phyloP scores from a whole-genome alignment of 202 grass and related monocot species.

The Bolboschoenoplectus hybrid region DNA sequence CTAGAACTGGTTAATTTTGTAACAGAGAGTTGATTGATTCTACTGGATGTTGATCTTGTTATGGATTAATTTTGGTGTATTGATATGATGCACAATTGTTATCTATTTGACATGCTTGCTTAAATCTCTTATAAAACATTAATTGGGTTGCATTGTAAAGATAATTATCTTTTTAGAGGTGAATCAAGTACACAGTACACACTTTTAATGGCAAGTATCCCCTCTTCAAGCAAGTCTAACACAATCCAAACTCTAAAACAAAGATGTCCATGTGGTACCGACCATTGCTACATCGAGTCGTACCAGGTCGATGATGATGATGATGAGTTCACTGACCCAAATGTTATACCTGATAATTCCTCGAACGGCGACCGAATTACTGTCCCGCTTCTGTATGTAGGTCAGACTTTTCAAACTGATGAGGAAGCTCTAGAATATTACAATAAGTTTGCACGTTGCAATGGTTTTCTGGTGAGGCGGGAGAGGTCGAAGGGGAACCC shows the following conservation, averaged over 20 bases:
- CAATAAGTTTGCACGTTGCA: constrained; percentile 46
- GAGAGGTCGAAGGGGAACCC: constrained; percentile 62
- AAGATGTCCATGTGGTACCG: constrained; percentile 42
- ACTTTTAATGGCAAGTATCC: constrained; percentile 34
- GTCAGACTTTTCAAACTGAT: constrained; percentile 53
- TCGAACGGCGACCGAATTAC: constrained; percentile 20
- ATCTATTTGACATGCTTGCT: neutral
- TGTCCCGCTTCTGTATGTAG: constrained; percentile 39
- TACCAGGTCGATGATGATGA: constrained; percentile 43
- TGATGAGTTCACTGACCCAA: constrained; percentile 21
- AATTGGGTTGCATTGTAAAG: neutral
- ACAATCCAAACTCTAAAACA: constrained; percentile 20
- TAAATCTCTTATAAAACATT: neutral
- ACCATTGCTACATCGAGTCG: constrained; percentile 42
- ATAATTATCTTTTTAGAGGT: neutral
- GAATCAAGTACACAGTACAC: neutral
- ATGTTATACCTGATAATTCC: constrained; percentile 28
- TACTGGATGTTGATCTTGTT: neutral
- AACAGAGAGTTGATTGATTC: neutral
- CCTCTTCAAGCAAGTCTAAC: constrained; percentile 31
- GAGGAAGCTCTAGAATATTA: constrained; percentile 54
- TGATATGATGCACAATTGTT: neutral
- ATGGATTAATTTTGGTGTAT: neutral
- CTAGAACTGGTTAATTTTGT: neutral
- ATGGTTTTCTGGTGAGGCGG: constrained; percentile 51